These are phyloP conservation scores for Lyophyllum atratum DNA, from an alignment of 768 basidiomycete genomes.

Conservation along the genomic window DNA sequence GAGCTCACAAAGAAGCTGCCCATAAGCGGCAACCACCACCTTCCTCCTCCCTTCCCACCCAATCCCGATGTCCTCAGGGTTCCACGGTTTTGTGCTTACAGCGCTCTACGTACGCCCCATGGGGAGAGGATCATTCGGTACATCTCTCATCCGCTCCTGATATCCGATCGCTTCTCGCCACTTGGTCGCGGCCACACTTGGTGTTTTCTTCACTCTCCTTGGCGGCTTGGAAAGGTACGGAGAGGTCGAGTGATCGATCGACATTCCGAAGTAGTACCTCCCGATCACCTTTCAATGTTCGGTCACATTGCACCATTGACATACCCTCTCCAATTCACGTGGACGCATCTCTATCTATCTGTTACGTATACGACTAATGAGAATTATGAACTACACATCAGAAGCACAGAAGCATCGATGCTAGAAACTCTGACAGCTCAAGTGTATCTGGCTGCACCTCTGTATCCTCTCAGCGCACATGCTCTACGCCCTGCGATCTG, in stretches of 20 bases:
- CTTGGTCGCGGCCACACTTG: background rate
- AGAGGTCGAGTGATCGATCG: background rate
- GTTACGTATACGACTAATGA: background rate
- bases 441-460: background rate
- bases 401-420: slow-evolving; percentile 1
- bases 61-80: background rate
- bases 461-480: background rate
- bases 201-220: background rate
- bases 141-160: background rate
- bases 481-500: background rate
- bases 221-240: background rate
- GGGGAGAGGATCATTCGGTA: background rate
- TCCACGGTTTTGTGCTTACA: background rate
- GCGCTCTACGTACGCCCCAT: background rate
- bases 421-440: background rate
- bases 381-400: slow-evolving; percentile 1
- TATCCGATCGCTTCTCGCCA: background rate
- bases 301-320: background rate
- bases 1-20: background rate
- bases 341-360: background rate
- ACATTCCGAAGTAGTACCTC: background rate
- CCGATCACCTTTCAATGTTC: background rate
- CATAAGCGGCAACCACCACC: background rate
- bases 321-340: background rate
- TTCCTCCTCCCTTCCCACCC: too few relatives aligned